These are phyloP conservation scores for Cryptococcus deneoformans DNA, from an alignment of 1,284 basidiomycete species.

Conservation along the genomic window DNA sequence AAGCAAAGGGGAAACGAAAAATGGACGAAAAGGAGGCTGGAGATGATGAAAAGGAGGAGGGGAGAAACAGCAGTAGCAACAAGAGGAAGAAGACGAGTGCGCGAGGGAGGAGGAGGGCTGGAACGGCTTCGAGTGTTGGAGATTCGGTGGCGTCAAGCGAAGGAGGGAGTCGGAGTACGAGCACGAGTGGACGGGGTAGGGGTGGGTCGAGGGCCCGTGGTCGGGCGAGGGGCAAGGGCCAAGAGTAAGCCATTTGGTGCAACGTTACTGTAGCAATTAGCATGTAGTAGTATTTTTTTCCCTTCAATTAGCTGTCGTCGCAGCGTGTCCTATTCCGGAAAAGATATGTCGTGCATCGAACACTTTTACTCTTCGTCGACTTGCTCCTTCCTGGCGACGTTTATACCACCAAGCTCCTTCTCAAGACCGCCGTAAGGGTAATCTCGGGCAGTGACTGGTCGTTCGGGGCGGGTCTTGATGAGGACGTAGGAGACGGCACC, in stretches of 20 bases:
- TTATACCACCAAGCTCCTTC: slow-evolving; percentile 42
- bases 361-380: slow-evolving; percentile 35
- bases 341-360: not conserved
- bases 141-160: slow-evolving; percentile 3
- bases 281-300: slow-evolving; percentile 1
- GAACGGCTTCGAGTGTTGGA: not conserved
- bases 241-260: slow-evolving; percentile 2
- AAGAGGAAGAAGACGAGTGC: not conserved
- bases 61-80: no score
- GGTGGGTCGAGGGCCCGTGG: slow-evolving; percentile 9
- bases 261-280: slow-evolving; percentile 4
- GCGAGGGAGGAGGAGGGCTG: slow-evolving; percentile 5
- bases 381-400: slow-evolving; percentile 28
- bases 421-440: slow-evolving; percentile 48
- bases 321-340: not conserved
- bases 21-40: slow-evolving; percentile 2
- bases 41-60: not conserved
- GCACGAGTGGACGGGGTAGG: slow-evolving; percentile 5
- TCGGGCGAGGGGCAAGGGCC: slow-evolving; percentile 5
- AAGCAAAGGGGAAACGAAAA: slow-evolving; percentile 7
- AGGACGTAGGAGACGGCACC: slow-evolving; percentile 36
- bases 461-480: slow-evolving; percentile 25
- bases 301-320: not conserved
- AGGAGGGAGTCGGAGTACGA: slow-evolving; percentile 5
- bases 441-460: slow-evolving; percentile 32